These are phyloP conservation scores for Lantana camara DNA, from an alignment of 257 asterid genomes.

Conservation along the genomic window DNA sequence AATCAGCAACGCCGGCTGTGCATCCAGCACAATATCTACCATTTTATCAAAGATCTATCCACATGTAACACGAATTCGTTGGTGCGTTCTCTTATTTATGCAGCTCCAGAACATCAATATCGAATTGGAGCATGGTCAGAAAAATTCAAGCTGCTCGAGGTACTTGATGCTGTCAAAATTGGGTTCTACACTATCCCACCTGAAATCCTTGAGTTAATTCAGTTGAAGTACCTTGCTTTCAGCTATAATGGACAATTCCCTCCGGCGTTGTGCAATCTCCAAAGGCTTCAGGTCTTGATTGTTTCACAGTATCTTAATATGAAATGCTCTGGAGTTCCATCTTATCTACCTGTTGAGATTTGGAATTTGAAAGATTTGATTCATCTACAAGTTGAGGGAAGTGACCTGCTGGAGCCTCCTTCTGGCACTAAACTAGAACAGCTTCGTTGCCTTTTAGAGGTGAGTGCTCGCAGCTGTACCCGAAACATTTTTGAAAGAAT, in stretches of 20 bases:
- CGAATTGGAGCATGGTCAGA: not conserved
- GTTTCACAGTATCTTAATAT: not conserved
- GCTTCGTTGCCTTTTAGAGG: conserved; percentile 16
- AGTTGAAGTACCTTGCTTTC: conserved; percentile 30
- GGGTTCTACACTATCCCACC: conserved; percentile 7
- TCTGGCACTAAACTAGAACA: not conserved
- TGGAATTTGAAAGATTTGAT: conserved; percentile 22
- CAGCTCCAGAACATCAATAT: not conserved
- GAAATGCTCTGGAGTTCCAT: not conserved
- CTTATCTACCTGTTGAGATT: conserved; percentile 8
- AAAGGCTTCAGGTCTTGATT: conserved; percentile 21
- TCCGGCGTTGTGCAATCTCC: conserved; percentile 4
- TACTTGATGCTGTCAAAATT: conserved; percentile 8
- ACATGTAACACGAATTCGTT: not conserved
- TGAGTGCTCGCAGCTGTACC: conserved; percentile 13
- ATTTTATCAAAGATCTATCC: not conserved
- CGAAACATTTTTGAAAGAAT: conserved; percentile 2
- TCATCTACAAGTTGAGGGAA: conserved; percentile 22
- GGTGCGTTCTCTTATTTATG: conserved; percentile 18
- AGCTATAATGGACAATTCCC: not conserved
- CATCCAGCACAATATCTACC: not conserved
- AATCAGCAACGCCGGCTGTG: conserved; percentile 8
- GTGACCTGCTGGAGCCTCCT: conserved; percentile 21
- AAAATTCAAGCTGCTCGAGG: conserved; percentile 16
- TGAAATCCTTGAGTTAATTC: conserved; percentile 1